Evolutionary conservation across 345 rosid species (phyloP), one percentile per base, ranked within the genome.

Genomic region (Euphorbia tirucalli): DNA sequence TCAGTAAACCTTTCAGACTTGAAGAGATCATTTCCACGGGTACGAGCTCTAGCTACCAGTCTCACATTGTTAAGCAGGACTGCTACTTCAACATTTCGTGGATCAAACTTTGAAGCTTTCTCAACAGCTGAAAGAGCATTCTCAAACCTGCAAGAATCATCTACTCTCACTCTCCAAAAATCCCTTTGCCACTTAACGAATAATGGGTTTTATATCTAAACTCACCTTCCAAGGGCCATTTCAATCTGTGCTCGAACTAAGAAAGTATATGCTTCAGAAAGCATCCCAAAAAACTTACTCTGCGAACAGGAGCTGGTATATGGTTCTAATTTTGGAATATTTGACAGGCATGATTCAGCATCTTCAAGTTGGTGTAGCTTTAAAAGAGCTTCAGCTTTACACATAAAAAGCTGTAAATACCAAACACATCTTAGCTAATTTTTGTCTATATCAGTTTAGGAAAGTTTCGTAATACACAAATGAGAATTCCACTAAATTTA

Each of bases 1-100:
- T 96, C 99, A 24, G 97, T 93, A 74, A 81, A 93, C 82, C 99
- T 89, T 85, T 96, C 99, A 32, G 95, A 91, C 79, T 90, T 94
- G 76, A 89, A 91, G 77, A 93, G 97, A 79, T 89, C 89, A 79
- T 91, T 89, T 70, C 98, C 99, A 28, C 90, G 99, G 35, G 83
- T 66, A 58, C 93, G 87, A 61, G 96, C 94, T 66, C 93, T 87
- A 11, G 84, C 78, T 21, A 96, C 87, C 80, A 85, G 69, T 75
- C 70, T 85, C 75, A 96, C 91, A 76, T 87, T 91, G 61, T 70
- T 90, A 58, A 85, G 83, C 70, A 89, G 77, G 11, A 76, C 80
- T n/a, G 82, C 74, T 75, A 87, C 83, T 78, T 96, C 99, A 76
- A 58, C 79, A 83, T 86, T 93, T 65, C 80, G 78, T 11, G 90